Evolutionary conservation across 2,329 filamentous ascomycete genomes (phyloP), one percentile per base, ranked within the genome.

Genomic region (Fusarium decemcellulare): DNA sequence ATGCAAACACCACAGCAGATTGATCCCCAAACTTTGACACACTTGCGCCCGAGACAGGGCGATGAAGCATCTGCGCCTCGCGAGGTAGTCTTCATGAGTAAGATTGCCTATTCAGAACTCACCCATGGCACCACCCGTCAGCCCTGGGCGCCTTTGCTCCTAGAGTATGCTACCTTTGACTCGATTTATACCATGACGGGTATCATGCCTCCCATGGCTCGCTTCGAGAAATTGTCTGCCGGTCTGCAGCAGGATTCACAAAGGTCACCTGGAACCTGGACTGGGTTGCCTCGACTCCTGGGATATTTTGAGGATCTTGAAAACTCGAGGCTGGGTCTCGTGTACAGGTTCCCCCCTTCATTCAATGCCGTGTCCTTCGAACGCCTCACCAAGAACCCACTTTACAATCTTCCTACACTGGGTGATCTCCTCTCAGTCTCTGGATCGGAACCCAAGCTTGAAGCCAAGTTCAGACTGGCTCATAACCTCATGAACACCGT

Each of bases 291-390:
- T 15, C 84, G 86, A 23, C 81, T 92, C 46, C 79, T 91, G 12
- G 90, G 88, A 3, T 95, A 93, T 74, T 94, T 93, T 72, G 92
- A 95, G 76, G 92, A 95, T 72, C 85, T 91, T 56, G 86, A 88
- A 16, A 84, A 88, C 56, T 90, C 92, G 1, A 86, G 93, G 10
- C 88, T 94, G 57, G 93, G 92, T 6, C 83, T 95, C 11, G 86
- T 95, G 11, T 95, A 93, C 73, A 90, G 92, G 52, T 88, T 95
- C 32, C 92, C 92, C 2, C 84, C 87, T 1, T 83, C 86, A 9
- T 91, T 93, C 79, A 86, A 88, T 67, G 82, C 88, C 10, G 83
- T 89, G 10, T 85, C 85, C 5, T 85, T 87, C 40, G 85, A 88
- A 59, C 80, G 81, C 27, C 78, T 84, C 10, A 86, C 85, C 1